Evolutionary conservation across 768 basidiomycete genomes (phyloP), one percentile per base, ranked within the genome.

Genomic region (Fomitopsis pulvina): DNA sequence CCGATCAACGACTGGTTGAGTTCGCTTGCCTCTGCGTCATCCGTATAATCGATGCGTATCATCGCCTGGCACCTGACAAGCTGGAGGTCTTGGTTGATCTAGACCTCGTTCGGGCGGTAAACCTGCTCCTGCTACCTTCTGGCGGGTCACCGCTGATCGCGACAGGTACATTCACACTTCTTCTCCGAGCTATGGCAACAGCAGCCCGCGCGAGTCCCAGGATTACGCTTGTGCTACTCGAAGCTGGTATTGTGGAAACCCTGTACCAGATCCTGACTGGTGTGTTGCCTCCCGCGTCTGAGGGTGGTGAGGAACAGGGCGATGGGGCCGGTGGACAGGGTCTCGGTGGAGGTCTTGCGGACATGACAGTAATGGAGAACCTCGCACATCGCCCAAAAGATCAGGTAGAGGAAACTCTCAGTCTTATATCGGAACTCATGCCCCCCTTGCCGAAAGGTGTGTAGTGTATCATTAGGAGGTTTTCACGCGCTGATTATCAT

Each of bases 351-450:
- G 90, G 92, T 25, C 69, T 94, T 3, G 92, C 91, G 16, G 94
- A 97, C 63, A 93, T 98, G 91, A 87, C 92, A 6, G 92, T 99
- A 24, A 91, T 97, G 84, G 91, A 98, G 69, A 98, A 95, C 65
- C 71, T 99, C 40, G 92, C 92, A 0, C 93, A 97, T 66, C 78
- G 93, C 25, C 89, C 96, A 3, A 98, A 98, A 68, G 96, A 99
- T 52, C 94, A 97, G 64, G 81, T 98, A 4, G 94, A 97, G 67
- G 96, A 99, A 67, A 84, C 90, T 0, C 71, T 99, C 30, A 85
- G 85, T 54, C 76, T 98, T 32, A 73, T 95, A 28, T 87, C 88
- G 21, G 96, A 99, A 64, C 70, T 99, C 12, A 79, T 99, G 67
- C 96, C 96, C 1, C 92, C 96, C 8, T 68, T 94, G 32, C 90